A percentile compares a stretch with the other conserved stretches of the same genome.
Conservation (phyloP, 2,329 filamentous ascomycete genomes). For the Penicillium sclerotigenum region DNA sequence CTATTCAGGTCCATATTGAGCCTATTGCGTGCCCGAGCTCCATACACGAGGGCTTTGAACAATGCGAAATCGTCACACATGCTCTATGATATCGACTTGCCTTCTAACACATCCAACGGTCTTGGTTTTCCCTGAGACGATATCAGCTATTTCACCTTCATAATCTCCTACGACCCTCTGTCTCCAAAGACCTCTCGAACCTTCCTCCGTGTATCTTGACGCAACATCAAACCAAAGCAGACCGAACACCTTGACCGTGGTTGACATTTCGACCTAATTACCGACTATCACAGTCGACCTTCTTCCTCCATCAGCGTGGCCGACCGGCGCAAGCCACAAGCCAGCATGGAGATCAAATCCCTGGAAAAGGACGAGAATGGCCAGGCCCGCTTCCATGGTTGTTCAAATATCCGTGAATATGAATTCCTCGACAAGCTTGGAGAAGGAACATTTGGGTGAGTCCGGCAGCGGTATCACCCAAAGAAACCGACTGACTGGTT, state of each 20-base stretch:
- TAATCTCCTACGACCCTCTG: not conserved
- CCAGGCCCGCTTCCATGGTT: slow-evolving; percentile 69
- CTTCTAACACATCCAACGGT: not conserved
- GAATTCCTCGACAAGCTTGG: slow-evolving; percentile 60
- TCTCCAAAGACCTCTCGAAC: not conserved
- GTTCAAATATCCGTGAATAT: slow-evolving; percentile 57
- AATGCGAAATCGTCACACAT: slow-evolving; percentile 8
- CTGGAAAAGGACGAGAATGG: slow-evolving; percentile 48
- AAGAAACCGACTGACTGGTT: slow-evolving; percentile 13
- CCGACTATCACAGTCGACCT: not conserved
- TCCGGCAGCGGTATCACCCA: not conserved
- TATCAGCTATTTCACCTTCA: not conserved
- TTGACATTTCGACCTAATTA: not conserved
- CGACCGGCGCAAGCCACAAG: not conserved
- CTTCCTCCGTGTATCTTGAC: not conserved
- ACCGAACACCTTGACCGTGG: not conserved
- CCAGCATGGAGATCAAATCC: slow-evolving; percentile 38
- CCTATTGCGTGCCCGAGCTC: not conserved
- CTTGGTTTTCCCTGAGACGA: not conserved
- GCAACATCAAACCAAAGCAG: not conserved
- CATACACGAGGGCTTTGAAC: not conserved
- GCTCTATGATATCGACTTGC: slow-evolving; percentile 2
- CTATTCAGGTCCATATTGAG: slow-evolving; percentile 2
- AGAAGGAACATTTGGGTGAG: slow-evolving; percentile 90
- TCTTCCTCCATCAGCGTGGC: not conserved